phyloP scores from a whole-genome alignment of 169 alveolate genomes.

The Miamiensis avidus region DNA sequence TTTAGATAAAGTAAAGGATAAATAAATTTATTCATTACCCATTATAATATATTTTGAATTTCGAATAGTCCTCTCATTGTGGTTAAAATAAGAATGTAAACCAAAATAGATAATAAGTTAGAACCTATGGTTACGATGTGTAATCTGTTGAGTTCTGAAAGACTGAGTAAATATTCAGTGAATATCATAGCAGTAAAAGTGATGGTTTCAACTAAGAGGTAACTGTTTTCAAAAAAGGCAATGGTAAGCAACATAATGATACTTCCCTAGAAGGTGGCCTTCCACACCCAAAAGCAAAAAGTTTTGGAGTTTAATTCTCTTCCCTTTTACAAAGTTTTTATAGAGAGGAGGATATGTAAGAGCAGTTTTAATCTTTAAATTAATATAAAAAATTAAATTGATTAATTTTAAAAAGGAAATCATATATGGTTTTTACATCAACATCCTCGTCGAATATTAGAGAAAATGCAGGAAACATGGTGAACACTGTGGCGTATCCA shows the following conservation, averaged over 20 bases:
- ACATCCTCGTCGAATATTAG: conserved; percentile 94
- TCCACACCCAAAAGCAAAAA: conserved; percentile 96
- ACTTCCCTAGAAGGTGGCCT: conserved; percentile 91
- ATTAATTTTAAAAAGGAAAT: not conserved
- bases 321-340: conserved; percentile 91
- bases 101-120: not conserved
- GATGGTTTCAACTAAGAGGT: conserved; percentile 92
- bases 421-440: conserved; percentile 63
- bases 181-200: conserved; percentile 96
- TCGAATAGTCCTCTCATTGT: not conserved
- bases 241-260: conserved; percentile 95
- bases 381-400: no score
- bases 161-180: conserved; percentile 94
- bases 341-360: conserved; percentile 95
- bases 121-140: not conserved
- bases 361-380: conserved; percentile 55
- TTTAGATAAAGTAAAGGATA: no score
- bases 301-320: conserved; percentile 93
- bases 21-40: not conserved
- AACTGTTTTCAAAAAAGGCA: conserved; percentile 88
- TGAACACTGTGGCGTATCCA: conserved; percentile 97
- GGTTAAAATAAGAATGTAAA: conserved; percentile 1
- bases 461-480: conserved; percentile 95
- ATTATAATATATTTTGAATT: no score
- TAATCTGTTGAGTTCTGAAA: conserved; percentile 77